Percentiles rank a stretch among this genome's conserved stretches.
These are phyloP conservation scores for Penicillium pulvis DNA, from an alignment of 495 filamentous ascomycete species.

Conservation along the genomic window DNA sequence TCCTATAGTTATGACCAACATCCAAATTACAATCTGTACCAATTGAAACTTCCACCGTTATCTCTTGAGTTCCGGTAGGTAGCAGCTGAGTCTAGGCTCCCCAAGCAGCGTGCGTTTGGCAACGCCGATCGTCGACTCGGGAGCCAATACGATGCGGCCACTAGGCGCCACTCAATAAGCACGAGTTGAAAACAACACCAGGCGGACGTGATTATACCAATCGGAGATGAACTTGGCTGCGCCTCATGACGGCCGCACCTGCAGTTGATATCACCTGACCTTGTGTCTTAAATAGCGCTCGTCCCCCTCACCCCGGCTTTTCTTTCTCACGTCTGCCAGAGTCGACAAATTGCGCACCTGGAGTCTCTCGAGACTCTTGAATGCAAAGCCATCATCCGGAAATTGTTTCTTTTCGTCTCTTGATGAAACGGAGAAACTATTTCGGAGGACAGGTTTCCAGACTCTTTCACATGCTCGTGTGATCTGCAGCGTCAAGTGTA, in stretches of 20 bases:
- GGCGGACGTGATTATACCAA: slow-evolving; percentile 7
- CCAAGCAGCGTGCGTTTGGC: slow-evolving; percentile 13
- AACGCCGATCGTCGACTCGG: slow-evolving; percentile 18
- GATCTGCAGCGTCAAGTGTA: slow-evolving; percentile 39
- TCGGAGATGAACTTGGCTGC: not conserved
- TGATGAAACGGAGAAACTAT: slow-evolving; percentile 28
- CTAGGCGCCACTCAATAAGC: slow-evolving; percentile 21
- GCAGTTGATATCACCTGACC: slow-evolving; percentile 36
- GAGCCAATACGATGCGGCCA: slow-evolving; percentile 16
- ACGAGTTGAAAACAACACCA: slow-evolving; percentile 11
- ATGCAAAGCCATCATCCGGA: slow-evolving; percentile 32
- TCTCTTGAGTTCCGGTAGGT: not conserved
- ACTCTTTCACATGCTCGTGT: slow-evolving; percentile 39
- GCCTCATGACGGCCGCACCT: slow-evolving; percentile 3
- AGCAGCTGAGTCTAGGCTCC: slow-evolving; percentile 4
- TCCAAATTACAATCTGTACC: not conserved
- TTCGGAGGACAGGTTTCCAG: slow-evolving; percentile 39
- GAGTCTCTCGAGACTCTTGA: slow-evolving; percentile 32
- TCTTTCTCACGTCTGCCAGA: slow-evolving; percentile 39
- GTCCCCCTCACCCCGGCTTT: slow-evolving; percentile 15
- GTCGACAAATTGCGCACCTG: slow-evolving; percentile 39
- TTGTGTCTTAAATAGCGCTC: slow-evolving; percentile 33
- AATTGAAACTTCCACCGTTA: not conserved
- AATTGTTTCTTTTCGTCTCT: slow-evolving; percentile 25
- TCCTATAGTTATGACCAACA: not conserved